Evolutionary conservation across 805 yeast genomes (phyloP), one percentile per base, ranked within the genome.

Genomic region (Wickerhamiella hasegawae): DNA sequence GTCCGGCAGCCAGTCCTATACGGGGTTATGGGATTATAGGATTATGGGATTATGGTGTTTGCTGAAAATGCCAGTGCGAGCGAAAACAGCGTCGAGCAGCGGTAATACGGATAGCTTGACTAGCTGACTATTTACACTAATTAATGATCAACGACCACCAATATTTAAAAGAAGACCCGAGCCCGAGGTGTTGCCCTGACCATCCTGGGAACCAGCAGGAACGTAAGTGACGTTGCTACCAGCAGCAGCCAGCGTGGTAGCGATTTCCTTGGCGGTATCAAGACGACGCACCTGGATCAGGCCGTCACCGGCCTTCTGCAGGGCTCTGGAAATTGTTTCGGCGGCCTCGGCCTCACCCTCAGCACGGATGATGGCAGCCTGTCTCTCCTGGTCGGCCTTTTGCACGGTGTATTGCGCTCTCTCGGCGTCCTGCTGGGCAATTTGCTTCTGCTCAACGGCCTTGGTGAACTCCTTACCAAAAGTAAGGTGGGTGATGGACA

Each of bases 331-430:
- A 43, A 90, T 90, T 41, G 75, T 75, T 41, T 90, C 97, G 3
- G 98, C 98, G 39, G 94, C 83, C 59, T 90, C 97, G 34, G 98
- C 98, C 63, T 90, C 98, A 62, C 97, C 98, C 61, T 90, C 98
- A 20, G 98, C 98, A 51, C 97, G 74, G 46, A 90, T 85, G 49
- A 90, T 83, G 32, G 81, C 65, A 2, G 97, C 98, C 58, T 79
- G 85, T 55, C 94, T 73, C 59, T 87, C 97, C 63, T 90, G 98
- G 59, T 90, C 96, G 6, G 97, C 97, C 55, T 79, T 79, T 54
- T 85, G 96, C 37, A 90, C 96, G 35, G 82, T 65, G 54, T 73
- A 90, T 52, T 78, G 79, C 40, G 97, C 95, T 47, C 98, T 71
- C 65, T 90, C 97, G 18, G 98, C 97, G 55, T 90, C 98, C 62